Evolutionary conservation across 371 early-diverging fungal species (phyloP).

Genomic region (Capillidium heterosporum): DNA sequence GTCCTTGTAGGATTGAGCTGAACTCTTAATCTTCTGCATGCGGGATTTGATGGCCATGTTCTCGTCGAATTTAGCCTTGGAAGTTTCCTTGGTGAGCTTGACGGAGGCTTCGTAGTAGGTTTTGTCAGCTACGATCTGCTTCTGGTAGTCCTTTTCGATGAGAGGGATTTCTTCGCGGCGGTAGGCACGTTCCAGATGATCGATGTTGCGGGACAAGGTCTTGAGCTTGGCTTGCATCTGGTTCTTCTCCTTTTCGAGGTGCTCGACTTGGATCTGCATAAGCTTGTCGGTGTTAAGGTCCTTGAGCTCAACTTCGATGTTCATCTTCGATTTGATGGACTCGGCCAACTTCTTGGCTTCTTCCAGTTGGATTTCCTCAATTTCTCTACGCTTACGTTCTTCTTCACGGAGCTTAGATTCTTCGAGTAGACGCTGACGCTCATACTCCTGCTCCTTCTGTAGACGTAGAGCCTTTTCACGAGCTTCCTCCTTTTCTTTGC

Average conservation of each 20-base stretch:
- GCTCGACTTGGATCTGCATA: constrained; percentile 69
- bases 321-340: constrained; percentile 61
- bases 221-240: constrained; percentile 57
- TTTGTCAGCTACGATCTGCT: constrained; percentile 68
- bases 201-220: constrained; percentile 57
- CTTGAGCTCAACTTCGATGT: constrained; percentile 52
- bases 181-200: constrained; percentile 93
- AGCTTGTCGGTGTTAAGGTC: constrained; percentile 64
- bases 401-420: constrained; percentile 66
- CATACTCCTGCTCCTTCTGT: constrained; percentile 73
- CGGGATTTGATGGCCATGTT: constrained; percentile 58
- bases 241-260: constrained; percentile 75
- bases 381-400: constrained; percentile 58
- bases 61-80: constrained; percentile 44
- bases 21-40: constrained; percentile 54
- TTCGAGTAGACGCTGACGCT: constrained; percentile 65
- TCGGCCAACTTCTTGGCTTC: constrained; percentile 80
- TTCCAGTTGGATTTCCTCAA: constrained; percentile 60
- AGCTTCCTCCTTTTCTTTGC: constrained; percentile 62
- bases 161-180: constrained; percentile 87
- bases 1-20: constrained; percentile 45
- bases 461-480: constrained; percentile 46
- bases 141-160: constrained; percentile 75
- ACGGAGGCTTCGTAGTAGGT: constrained; percentile 57
- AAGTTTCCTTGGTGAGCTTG: constrained; percentile 40